Base-by-base conservation (phyloP, 2,329 filamentous ascomycete species). In the Aspergillus tubingensis region DNA sequence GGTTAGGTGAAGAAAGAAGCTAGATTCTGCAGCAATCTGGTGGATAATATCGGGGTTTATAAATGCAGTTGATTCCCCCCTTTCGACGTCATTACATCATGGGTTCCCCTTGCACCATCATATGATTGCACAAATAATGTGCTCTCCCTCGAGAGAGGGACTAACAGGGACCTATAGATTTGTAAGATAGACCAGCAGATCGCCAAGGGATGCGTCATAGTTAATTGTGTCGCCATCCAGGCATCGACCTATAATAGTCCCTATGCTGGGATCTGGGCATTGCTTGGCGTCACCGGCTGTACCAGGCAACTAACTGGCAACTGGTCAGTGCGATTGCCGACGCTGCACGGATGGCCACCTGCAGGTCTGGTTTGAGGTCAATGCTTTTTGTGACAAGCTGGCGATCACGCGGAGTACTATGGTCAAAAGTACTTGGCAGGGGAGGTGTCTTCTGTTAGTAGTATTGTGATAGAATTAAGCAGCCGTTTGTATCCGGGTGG, bases 51-150 rank as follows among this genome's bases (percentile, higher is more conserved):
- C 32, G 21, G 21, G 11, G 3, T 43, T 41, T 44, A 54, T 54
- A 44, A 41, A 8, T 17, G 47, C 8, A 32, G 23, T 17, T 27
- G n/a, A 17, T 8, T 17, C 7, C 25, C 39, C 39, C 13, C 21
- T 11, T 25, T 17, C 53, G 39, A 47, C 25, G 39, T 47, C 53
- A 55, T 55, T 47, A 23, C 53, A 55, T 55, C 53, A 55, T 55
- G 19, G 25, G 27, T 19, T 36, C 32, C 52, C 23, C 19, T 44
- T 44, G 39, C 41, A 55, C 43, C 53, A 47, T 44, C 39, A 47
- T 47, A 55, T 41, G 47, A 51, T 51, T 51, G 47, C 47, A 50
- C 25, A 17, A 27, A 27, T 8, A 30, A 32, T 19, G 15, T 30
- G 44, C 15, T 27, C 15, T 5, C 15, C 23, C 21, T n/a, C 23